Base-by-base conservation (phyloP, 805 yeast genomes). In the Zygosaccharomyces gambellarensis region DNA sequence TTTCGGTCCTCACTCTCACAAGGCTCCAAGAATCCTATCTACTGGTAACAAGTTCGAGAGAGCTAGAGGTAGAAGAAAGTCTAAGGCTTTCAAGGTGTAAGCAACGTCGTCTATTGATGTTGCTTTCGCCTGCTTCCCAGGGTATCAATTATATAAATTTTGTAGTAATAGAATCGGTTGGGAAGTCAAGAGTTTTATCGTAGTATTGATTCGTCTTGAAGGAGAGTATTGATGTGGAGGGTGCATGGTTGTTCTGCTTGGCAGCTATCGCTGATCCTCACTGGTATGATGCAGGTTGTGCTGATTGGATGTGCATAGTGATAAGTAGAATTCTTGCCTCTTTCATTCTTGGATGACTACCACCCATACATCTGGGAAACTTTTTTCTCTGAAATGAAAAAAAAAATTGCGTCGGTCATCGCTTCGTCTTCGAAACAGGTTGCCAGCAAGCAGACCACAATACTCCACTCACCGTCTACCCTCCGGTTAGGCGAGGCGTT, bases 11-110 rank as follows among this genome's bases (percentile, higher is more conserved):
- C 99, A 94, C 95, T 89, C 89, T 85, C 79, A 82, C 81, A 94
- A 94, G 89, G 98, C 98, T 72, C 99, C 99, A 80, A 90, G 95
- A 82, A 85, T 94, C 77, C 70, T 78, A 72, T 92, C 98, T 60
- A 90, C 81, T 77, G 99, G 99, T 77, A 94, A 98, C 86, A 94
- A 94, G 82, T 94, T 94, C 85, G 99, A 94, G 85, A 90, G 94
- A 80, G 99, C 97, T 71, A 94, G 99, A 88, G 99, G 99, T 85
- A 95, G 86, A 79, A 85, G 99, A 82, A 85, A 82, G 77, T 90
- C 98, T 66, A 90, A 95, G 85, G 99, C 96, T 82, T 94, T 94
- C 99, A 94, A 94, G 87, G 99, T 94, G 80, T 94, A 92, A 89
- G 60, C 36, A 21, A 29, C 38, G 31, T 30, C 31, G 12, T 43